Base-by-base conservation (phyloP, 208 protist species). In the Crithidia thermophila region DNA sequence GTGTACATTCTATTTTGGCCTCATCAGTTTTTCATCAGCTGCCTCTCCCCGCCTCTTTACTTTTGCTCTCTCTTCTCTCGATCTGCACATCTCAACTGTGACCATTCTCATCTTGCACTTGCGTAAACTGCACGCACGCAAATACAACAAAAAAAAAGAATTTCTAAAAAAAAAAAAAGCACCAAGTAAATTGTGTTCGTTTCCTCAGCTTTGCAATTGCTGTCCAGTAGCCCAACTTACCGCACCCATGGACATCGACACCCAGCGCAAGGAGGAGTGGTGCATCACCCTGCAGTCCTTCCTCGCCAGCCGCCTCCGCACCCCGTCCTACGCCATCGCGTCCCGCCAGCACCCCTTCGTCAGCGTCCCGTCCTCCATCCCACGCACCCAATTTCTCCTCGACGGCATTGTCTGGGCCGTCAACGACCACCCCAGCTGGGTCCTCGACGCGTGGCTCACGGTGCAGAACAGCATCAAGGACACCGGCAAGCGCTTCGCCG, bases 391-490 rank as follows among this genome's bases (percentile, higher is more conserved):
- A 61, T 77, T 86, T 49, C 51, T 94, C 23, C 68, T 94, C 13
- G 88, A 94, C 49, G 88, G 85, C 31, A 37, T 94, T 18, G 75
- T 91, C 33, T 94, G 88, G 84, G 75, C 83, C 9, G 55, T 92
- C 25, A 77, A 83, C 27, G 88, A 94, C 61, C 67, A 90, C 68
- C 45, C 59, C 10, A 39, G 49, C 40, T 94, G 82, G 84, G 58
- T 59, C 13, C 56, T 68, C 6, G 77, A 88, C 13, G 81, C 79
- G 43, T 94, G 88, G 88, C 69, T 85, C 28, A 72, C 57, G 2
- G 56, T 90, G 36, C 82, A 85, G 25, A 90, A 81, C 47, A 77
- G 88, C 64, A 53, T 94, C 43, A 77, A 81, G n/a, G 73, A 79
- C 55, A 82, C 76, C 33, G 67, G 71, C 9, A 75, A 84, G 62